A percentile compares a stretch with the other conserved stretches of the same genome.
Conservation (phyloP, 345 rosid genomes). For the Abelmoschus esculentus region DNA sequence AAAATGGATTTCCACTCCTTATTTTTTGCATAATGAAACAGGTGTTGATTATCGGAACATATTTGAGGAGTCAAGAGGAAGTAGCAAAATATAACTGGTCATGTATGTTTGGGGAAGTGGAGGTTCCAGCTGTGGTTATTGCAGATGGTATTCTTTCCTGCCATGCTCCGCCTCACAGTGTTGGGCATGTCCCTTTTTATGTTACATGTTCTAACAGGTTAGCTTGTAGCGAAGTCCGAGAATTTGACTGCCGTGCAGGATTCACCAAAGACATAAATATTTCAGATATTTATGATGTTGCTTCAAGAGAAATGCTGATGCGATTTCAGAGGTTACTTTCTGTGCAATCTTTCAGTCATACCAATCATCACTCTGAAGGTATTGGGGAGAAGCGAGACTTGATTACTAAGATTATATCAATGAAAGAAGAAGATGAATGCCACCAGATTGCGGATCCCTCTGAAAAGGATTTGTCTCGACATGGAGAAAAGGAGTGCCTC, state of each 20-base stretch:
- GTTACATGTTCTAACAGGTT: slow-evolving; percentile 84
- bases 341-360: slow-evolving; percentile 22
- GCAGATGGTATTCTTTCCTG: slow-evolving; percentile 77
- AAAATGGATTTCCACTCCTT: background rate
- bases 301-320: slow-evolving; percentile 35
- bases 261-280: slow-evolving; percentile 37
- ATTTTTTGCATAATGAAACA: slow-evolving; percentile 20
- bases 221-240: slow-evolving; percentile 92
- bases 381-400: slow-evolving; percentile 40
- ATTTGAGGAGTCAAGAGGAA: slow-evolving; percentile 55
- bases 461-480: slow-evolving; percentile 22
- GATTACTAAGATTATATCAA: slow-evolving; percentile 45
- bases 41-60: slow-evolving; percentile 66
- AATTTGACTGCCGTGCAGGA: slow-evolving; percentile 62
- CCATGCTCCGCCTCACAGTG: slow-evolving; percentile 52
- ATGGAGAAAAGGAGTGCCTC: slow-evolving; percentile 27
- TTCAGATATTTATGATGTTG: slow-evolving; percentile 30
- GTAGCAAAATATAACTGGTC: slow-evolving; percentile 64
- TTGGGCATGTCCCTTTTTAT: slow-evolving; percentile 80
- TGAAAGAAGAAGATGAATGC: slow-evolving; percentile 69
- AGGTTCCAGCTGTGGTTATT: slow-evolving; percentile 75
- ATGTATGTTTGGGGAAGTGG: slow-evolving; percentile 96
- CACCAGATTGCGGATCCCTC: slow-evolving; percentile 25
- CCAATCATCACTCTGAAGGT: slow-evolving; percentile 29
- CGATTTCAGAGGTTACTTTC: slow-evolving; percentile 54